Evolutionary conservation across 148 eudicot species (phyloP).

Genomic region (Camellia granthamiana): DNA sequence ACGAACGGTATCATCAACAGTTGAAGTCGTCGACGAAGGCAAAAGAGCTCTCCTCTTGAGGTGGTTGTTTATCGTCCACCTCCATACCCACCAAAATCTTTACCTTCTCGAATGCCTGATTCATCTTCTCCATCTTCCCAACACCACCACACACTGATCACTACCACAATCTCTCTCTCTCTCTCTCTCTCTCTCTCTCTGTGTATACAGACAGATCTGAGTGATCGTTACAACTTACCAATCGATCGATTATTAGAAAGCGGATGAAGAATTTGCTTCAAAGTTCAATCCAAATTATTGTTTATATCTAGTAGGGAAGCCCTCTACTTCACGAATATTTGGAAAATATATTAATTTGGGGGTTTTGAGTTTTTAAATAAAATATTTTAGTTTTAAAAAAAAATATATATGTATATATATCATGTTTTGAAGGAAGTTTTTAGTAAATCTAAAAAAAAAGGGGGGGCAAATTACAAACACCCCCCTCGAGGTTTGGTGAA

Average conservation of each 20-base stretch:
- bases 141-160: neutral
- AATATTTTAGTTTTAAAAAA: too few species aligned
- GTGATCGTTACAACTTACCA: neutral
- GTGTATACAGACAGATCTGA: neutral
- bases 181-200: neutral
- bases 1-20: constrained; percentile 20
- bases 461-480: too few species aligned
- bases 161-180: neutral
- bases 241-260: too few species aligned
- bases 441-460: too few species aligned
- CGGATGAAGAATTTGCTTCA: neutral
- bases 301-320: too few species aligned
- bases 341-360: too few species aligned
- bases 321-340: neutral
- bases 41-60: constrained; percentile 50
- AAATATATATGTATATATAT: too few species aligned
- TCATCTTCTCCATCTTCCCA: constrained; percentile 67
- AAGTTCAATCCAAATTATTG: neutral
- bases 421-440: too few species aligned
- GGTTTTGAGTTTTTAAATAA: too few species aligned
- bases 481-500: too few species aligned
- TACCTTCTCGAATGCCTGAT: constrained; percentile 68
- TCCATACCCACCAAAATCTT: constrained; percentile 91
- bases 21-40: constrained; percentile 76
- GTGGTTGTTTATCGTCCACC: constrained; percentile 51